These are phyloP conservation scores for Lenzites betulinus DNA, from an alignment of 768 basidiomycete species.

Conservation along the genomic window DNA sequence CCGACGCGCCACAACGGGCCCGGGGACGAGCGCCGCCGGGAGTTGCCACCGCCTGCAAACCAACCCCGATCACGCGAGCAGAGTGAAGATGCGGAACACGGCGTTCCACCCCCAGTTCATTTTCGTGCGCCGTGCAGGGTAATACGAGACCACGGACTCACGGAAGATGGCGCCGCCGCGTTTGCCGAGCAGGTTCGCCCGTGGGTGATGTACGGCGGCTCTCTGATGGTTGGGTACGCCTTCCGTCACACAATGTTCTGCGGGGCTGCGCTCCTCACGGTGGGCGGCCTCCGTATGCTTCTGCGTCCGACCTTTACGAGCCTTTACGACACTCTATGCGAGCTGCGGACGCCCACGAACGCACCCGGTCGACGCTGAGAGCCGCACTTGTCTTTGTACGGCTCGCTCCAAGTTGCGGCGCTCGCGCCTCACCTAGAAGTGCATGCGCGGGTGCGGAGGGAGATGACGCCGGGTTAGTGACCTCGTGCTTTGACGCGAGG, in stretches of 20 bases:
- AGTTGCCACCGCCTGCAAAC: too few relatives aligned
- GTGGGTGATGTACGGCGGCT: not conserved
- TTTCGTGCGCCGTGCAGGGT: too few relatives aligned
- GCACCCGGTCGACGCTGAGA: not conserved
- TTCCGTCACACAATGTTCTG: not conserved
- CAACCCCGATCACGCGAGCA: too few relatives aligned
- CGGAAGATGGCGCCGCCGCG: too few relatives aligned
- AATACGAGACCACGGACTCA: too few relatives aligned
- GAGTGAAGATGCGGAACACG: too few relatives aligned
- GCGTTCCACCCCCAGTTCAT: too few relatives aligned
- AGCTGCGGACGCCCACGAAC: not conserved
- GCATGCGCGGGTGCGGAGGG: too few relatives aligned
- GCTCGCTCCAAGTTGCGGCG: not conserved
- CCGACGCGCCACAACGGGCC: too few relatives aligned
- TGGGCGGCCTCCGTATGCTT: not conserved
- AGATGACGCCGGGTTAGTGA: not conserved
- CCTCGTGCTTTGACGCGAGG: not conserved
- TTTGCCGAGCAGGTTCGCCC: not conserved
- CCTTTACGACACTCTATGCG: conserved; percentile 1
- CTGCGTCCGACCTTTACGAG: not conserved
- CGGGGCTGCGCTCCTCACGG: too few relatives aligned
- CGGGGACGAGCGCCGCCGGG: too few relatives aligned
- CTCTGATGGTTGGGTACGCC: not conserved
- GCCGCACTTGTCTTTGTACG: not conserved
- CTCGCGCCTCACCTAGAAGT: not conserved